These are phyloP conservation scores for Myrmaecium sp. DNA, from an alignment of 2,329 filamentous ascomycete genomes.

Conservation along the genomic window DNA sequence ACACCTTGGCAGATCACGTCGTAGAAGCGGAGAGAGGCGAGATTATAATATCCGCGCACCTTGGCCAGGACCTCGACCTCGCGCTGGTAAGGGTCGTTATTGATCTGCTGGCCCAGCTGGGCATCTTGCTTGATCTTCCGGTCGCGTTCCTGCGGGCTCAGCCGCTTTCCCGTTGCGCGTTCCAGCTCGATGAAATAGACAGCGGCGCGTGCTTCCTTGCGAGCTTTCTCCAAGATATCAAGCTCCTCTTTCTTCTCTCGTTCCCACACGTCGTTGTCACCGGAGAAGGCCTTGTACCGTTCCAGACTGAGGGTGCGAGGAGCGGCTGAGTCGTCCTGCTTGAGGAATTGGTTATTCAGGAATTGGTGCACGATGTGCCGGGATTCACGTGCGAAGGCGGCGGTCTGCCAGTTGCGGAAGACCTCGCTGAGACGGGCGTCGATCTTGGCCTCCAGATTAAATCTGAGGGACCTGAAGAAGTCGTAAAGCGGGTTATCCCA, in stretches of 20 bases:
- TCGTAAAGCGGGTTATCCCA: conserved; percentile 14
- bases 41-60: conserved; percentile 51
- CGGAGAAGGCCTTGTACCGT: conserved; percentile 18
- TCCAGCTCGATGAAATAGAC: conserved; percentile 13
- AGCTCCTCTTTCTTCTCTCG: conserved; percentile 7
- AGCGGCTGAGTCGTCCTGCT: background rate
- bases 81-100: conserved; percentile 37
- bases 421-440: conserved; percentile 11
- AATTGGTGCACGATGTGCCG: background rate
- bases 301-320: conserved; percentile 15
- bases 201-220: conserved; percentile 11
- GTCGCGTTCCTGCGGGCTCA: conserved; percentile 11
- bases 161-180: conserved; percentile 5
- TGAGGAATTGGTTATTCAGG: background rate
- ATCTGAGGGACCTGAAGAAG: conserved; percentile 12
- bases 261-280: conserved; percentile 10
- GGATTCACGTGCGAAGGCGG: no score
- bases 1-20: conserved; percentile 31
- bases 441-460: conserved; percentile 7
- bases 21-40: conserved; percentile 47
- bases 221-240: conserved; percentile 10
- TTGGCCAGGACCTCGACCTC: conserved; percentile 48
- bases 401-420: conserved; percentile 16
- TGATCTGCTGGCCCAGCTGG: conserved; percentile 22
- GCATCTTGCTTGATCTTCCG: conserved; percentile 12